Evolutionary conservation across 306 rosid genomes (phyloP), one percentile per base, ranked within the genome.

Genomic region (Begonia peltatifolia): DNA sequence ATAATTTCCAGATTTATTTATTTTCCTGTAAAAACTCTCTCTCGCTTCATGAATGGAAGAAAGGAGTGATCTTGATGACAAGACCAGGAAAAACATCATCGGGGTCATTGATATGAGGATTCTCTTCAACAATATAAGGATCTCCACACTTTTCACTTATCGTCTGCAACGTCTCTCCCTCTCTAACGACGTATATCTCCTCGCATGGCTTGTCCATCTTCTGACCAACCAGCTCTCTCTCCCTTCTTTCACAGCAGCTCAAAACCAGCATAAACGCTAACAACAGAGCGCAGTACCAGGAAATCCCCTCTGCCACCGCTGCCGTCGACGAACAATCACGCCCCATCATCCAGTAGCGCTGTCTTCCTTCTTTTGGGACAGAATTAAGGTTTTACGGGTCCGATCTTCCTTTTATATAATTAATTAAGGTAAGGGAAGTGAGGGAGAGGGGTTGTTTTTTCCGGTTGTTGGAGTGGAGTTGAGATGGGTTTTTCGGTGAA

Each of bases 11-110:
- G 23, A 20, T 20, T 20, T 20, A 20, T 20, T 20, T 20, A 20
- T 20, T 20, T 20, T 20, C 23, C 1, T 20, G 4, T 20, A 20
- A 20, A 20, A 20, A 2, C 23, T 20, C 23, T 20, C 23, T 20
- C 23, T 20, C 23, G 3, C 3, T 20, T 30, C 38, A 30, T 5
- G 38, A 30, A 30, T 30, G 9, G 38, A 7, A 6, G 49, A 79
- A 82, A 65, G 93, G 82, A 47, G 71, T 80, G 56, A 87, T 78
- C 82, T 77, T 80, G 69, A 87, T 83, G 14, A 87, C 82, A 9
- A 86, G 68, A 49, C 94, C 95, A 43, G 93, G 95, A 63, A 77
- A 87, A 55, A 87, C 84, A 63, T 83, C 89, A 55, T 83, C 93
- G 0, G 86, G 82, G 54, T 87, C 95, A 47, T 87, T 76, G 13